Evolutionary conservation across 148 eudicot genomes (phyloP), one percentile per base, ranked within the genome.

Genomic region (Vaccinium vitisidaea): DNA sequence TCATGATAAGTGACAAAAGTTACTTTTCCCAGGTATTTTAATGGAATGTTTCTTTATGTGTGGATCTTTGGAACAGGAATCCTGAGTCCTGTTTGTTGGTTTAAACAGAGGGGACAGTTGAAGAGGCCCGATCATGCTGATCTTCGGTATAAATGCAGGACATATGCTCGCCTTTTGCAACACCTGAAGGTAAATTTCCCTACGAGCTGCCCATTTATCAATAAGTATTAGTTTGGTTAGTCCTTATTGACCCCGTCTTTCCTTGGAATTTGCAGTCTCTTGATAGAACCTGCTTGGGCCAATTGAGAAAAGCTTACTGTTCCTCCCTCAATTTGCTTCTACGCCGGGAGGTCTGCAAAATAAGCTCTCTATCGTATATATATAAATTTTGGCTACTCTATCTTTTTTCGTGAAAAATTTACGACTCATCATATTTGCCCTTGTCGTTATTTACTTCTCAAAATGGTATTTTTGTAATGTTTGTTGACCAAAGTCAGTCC

Each of bases 121-220:
- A 97, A 97, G 91, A 92, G 98, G 88, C 99, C 99, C 70, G 98
- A 97, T 89, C 99, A 97, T 87, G 95, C 98, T 87, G 99, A 95
- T 93, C 92, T 97, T 79, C 89, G 98, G 56, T 95, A 89, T 82
- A 95, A 94, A 92, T 95, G 98, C 93, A 90, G 98, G 94, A 94
- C 98, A 32, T 97, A 97, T 88, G 99, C 99, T 88, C 98, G 98
- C 85, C 96, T 97, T 77, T 88, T 97, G 87, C 99, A 97, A 80
- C 98, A 97, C 89, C 56, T 97, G 86, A 97, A 97, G 95, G 99
- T 97, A 25, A 83, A 46, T 70, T 63, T 82, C 48, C 53, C 67
- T 50, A 3, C 55, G 53, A 49, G 73, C 27, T 67, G 16, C 53
- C 80, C 52, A 63, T 58, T 63, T 75, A 39, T 80, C 16, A 18